A percentile compares a stretch with the other conserved stretches of the same genome.
Evolutionary conservation across 768 basidiomycete genomes (phyloP).

Genomic region (Rhodotorula paludigena): DNA sequence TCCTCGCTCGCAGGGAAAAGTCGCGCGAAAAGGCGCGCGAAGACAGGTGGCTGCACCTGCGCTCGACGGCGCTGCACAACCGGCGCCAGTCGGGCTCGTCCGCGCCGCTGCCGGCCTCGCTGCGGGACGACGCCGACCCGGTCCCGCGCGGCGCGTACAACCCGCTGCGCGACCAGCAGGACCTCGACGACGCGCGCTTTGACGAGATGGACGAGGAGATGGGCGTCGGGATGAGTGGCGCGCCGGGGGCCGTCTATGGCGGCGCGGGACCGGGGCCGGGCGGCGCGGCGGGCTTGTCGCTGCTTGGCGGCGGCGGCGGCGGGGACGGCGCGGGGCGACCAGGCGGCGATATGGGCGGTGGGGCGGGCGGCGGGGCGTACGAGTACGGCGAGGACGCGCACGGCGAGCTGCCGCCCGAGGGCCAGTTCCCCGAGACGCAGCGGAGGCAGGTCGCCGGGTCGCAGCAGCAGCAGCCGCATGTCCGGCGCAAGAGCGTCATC

Average conservation of each 20-base stretch:
- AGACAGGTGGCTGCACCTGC: constrained; percentile 81
- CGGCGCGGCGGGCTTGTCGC: neutral
- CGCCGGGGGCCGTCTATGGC: neutral
- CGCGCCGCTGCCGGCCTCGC: constrained; percentile 2
- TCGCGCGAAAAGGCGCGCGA: constrained; percentile 78
- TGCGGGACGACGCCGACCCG: constrained; percentile 19
- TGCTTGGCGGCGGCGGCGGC: neutral
- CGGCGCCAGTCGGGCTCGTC: constrained; percentile 8
- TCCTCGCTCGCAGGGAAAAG: constrained; percentile 61
- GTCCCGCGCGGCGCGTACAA: constrained; percentile 36
- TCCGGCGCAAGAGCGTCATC: constrained; percentile 88
- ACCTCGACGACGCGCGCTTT: constrained; percentile 25
- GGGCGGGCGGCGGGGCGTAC: constrained; percentile 15
- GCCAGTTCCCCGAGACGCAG: constrained; percentile 34
- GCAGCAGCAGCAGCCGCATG: constrained; percentile 59
- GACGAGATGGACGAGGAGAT: constrained; percentile 41
- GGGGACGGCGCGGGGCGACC: no score
- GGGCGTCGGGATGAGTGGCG: constrained; percentile 15
- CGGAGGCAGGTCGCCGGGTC: constrained; percentile 41
- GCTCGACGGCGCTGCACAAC: constrained; percentile 45
- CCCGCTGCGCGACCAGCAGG: constrained; percentile 25
- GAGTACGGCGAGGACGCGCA: constrained; percentile 3
- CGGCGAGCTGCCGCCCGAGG: constrained; percentile 25
- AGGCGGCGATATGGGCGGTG: neutral
- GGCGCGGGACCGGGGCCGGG: neutral